These are phyloP conservation scores for Oxytropis ochrocephala DNA, from an alignment of 306 rosid species.

Conservation along the genomic window DNA sequence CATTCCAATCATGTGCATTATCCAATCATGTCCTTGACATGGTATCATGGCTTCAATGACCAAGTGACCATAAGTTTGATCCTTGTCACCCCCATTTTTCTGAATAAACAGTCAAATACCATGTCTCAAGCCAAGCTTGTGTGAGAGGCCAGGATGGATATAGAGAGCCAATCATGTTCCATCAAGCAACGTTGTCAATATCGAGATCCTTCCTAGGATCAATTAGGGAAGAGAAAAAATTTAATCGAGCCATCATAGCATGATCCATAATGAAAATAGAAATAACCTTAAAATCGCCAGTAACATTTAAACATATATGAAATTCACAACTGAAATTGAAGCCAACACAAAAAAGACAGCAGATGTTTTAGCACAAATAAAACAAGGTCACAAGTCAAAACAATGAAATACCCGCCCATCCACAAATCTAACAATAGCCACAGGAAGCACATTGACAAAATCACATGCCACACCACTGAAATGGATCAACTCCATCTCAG, in stretches of 20 bases:
- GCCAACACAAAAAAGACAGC: not conserved
- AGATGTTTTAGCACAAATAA: no score
- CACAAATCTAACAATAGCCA: no score
- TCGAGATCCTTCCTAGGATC: slow-evolving; percentile 11
- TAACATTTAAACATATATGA: not conserved
- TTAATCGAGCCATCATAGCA: not conserved
- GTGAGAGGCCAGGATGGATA: not conserved
- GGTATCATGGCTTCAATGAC: slow-evolving; percentile 9
- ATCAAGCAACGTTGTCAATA: slow-evolving; percentile 1
- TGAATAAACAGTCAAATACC: not conserved
- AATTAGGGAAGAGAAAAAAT: slow-evolving; percentile 2
- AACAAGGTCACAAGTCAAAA: not conserved
- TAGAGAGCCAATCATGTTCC: slow-evolving; percentile 12
- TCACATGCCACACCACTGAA: no score
- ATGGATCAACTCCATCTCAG: no score
- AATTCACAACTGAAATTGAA: not conserved
- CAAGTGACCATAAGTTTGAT: slow-evolving; percentile 6
- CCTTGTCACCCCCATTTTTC: not conserved
- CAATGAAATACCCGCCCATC: no score
- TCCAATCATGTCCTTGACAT: not conserved
- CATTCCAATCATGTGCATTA: not conserved
- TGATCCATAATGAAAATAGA: not conserved
- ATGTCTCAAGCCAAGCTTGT: slow-evolving; percentile 5
- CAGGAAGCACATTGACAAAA: no score
- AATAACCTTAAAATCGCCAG: not conserved